Evolutionary conservation across 164 flowering plant species (phyloP), one percentile per base, ranked within the genome.

Genomic region (Vitis rotundifolia): DNA sequence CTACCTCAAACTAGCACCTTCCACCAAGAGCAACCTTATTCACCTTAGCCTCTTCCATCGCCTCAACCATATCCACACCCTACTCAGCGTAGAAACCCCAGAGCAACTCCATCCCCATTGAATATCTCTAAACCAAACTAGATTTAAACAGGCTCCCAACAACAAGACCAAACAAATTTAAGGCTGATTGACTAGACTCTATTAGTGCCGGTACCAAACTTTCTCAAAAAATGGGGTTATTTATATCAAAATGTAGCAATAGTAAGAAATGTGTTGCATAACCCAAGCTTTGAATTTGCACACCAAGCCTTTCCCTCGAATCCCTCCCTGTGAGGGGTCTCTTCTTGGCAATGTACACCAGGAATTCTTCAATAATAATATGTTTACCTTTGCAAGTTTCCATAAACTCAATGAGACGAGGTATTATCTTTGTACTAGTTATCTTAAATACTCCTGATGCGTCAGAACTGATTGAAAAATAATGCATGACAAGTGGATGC

Each of bases 281-380:
- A 97, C 91, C 89, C 75, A 94, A 82, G 79, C 81, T 87, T 63
- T 87, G 92, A 75, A 94, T 85, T 44, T 92, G 91, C 51, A 95
- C 78, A 49, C 89, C 85, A 60, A 95, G 95, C 70, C 73, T 74
- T 81, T 82, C 91, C 75, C 26, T 22, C 26, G 26, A 22, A 22
- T 22, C 26, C 26, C 68, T 79, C 68, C 76, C 59, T 15, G 19
- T 16, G 56, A 85, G 81, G 11, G 88, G 78, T 22, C 62, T 60
- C 71, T 85, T 82, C 68, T 70, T 68, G 22, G 91, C 88, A 66
- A 94, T 50, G 70, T 83, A 94, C 68, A 87, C 83, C 77, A 94
- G 71, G 71, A 92, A 85, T 11, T 75, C 78, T 49, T 89, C 88
- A 11, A 73, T 75, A 55, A n/a, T 64, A 26, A 92, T 73, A 15